A percentile compares a stretch with the other conserved stretches of the same genome.
Evolutionary conservation across 2,329 filamentous ascomycete species (phyloP).

Genomic region (Lachnellula arida): DNA sequence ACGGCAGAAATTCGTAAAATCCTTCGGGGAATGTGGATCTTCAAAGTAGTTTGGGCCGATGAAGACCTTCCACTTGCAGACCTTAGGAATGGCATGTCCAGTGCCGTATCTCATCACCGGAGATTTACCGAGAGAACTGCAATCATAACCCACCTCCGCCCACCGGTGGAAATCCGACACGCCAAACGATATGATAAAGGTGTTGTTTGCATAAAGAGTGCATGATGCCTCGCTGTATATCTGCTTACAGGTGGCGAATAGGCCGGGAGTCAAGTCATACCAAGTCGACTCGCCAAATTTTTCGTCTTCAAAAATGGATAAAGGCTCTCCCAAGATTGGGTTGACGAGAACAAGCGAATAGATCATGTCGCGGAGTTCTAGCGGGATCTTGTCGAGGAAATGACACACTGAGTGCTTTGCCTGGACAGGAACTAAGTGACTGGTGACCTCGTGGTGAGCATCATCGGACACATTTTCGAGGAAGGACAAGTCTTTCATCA

Average conservation of each 20-base stretch:
- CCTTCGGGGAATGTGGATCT: not conserved
- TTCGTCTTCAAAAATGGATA: not conserved
- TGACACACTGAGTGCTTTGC: not conserved
- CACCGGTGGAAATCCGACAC: too few species aligned
- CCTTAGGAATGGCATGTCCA: not conserved
- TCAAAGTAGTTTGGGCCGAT: not conserved
- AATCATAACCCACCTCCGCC: too few species aligned
- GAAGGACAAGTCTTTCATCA: too few species aligned
- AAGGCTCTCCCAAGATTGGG: not conserved
- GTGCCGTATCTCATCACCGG: too few species aligned
- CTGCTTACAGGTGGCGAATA: conserved; percentile 3
- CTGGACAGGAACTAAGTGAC: not conserved
- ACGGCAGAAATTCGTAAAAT: not conserved
- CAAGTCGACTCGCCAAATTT: not conserved
- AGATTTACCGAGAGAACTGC: too few species aligned
- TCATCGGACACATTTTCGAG: too few species aligned
- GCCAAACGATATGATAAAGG: conserved; percentile 9
- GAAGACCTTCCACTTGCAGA: not conserved
- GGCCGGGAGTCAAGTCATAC: conserved; percentile 3
- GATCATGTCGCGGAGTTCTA: conserved; percentile 7
- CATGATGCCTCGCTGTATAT: conserved; percentile 7
- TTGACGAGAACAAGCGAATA: conserved; percentile 7
- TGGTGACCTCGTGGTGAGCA: not conserved
- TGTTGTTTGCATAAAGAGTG: conserved; percentile 9
- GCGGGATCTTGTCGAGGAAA: conserved; percentile 5